Percentiles rank a stretch among this genome's conserved stretches.
Conservation (phyloP, 2,329 filamentous ascomycete genomes). For the Monilinia aucupariae region DNA sequence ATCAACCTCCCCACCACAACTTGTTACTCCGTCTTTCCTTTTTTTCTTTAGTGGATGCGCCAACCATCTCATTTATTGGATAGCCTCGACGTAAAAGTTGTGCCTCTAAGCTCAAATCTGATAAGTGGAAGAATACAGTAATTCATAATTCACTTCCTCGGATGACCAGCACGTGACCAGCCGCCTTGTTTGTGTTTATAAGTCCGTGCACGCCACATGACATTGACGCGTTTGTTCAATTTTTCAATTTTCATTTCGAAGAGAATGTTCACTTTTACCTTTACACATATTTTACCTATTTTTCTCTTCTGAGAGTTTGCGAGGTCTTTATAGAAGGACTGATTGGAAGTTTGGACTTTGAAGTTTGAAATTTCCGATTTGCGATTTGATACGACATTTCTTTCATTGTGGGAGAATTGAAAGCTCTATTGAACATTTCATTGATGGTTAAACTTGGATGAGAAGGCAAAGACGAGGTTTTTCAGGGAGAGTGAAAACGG, state of each 20-base stretch:
- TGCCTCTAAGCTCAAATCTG: too few species aligned
- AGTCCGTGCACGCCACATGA: background rate
- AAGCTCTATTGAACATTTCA: too few species aligned
- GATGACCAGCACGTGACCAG: background rate
- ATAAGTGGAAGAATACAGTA: too few species aligned
- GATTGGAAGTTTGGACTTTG: background rate
- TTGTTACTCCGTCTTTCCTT: too few species aligned
- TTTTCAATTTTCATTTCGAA: background rate
- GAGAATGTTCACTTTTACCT: constrained; percentile 4
- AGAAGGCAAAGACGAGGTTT: background rate
- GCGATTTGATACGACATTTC: background rate
- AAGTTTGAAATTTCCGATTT: background rate
- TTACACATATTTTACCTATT: background rate
- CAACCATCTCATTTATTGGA: too few species aligned
- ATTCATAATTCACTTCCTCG: background rate
- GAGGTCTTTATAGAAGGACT: too few species aligned
- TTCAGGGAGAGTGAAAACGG: background rate
- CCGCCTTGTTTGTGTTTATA: background rate
- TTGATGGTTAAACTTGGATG: background rate
- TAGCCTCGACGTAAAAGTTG: too few species aligned
- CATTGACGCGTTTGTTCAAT: background rate
- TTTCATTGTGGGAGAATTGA: too few species aligned
- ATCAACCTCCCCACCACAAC: too few species aligned
- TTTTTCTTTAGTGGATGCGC: too few species aligned
- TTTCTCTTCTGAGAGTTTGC: background rate